Conservation (phyloP, 73 alveolate genomes). For the Stentor roeselii region DNA sequence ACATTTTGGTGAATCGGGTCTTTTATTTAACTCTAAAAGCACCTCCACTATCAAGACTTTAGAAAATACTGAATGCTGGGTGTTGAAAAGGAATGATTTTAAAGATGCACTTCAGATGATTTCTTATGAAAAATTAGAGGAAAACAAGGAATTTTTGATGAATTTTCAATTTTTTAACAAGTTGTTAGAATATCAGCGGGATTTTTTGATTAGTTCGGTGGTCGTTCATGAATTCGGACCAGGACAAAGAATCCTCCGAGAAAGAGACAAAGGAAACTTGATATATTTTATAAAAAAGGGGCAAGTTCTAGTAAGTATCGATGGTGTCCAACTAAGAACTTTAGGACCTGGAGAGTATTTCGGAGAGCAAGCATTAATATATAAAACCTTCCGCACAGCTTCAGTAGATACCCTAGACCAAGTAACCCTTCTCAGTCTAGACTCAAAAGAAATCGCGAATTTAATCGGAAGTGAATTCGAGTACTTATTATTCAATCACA, state of each 20-base stretch:
- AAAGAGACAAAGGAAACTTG: conserved; percentile 77
- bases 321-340: conserved; percentile 51
- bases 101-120: conserved; percentile 46
- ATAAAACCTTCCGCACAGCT: conserved; percentile 45
- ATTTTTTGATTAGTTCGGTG: background rate
- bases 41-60: background rate
- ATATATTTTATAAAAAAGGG: conserved; percentile 68
- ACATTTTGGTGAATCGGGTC: background rate
- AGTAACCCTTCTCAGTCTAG: background rate
- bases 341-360: conserved; percentile 50
- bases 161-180: conserved; percentile 21
- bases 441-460: background rate
- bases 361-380: conserved; percentile 47
- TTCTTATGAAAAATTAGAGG: conserved; percentile 29
- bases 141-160: conserved; percentile 30
- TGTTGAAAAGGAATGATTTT: conserved; percentile 61
- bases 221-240: conserved; percentile 21
- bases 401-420: conserved; percentile 38
- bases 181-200: background rate
- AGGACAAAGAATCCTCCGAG: conserved; percentile 54
- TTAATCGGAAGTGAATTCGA: background rate
- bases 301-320: conserved; percentile 49
- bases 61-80: background rate
- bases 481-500: background rate
- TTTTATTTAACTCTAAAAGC: background rate